Evolutionary conservation across 768 basidiomycete species (phyloP), one percentile per base, ranked within the genome.

Genomic region (Xerocomus potaroensis): DNA sequence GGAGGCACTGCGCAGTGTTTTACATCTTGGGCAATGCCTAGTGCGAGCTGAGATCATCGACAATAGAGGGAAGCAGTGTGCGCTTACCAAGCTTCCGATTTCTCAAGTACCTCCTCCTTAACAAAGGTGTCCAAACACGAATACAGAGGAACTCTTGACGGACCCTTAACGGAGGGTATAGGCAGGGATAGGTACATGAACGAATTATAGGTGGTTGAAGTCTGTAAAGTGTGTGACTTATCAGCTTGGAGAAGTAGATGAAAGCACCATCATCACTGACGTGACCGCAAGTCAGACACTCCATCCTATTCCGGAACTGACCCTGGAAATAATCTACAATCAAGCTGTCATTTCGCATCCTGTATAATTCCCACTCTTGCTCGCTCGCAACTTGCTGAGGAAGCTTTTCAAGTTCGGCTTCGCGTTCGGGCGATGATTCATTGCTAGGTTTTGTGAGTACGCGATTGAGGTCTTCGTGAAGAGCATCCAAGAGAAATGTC

Each of bases 271-370:
- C 16, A 46, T 35, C 16, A 66, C 70, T 50, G 51, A 93, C 94
- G 67, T 90, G 89, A 51, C 82, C 75, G 63, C 95, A 99, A 4
- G 87, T 95, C 62, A 92, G 61, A 65, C 95, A 99, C 58, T 89
- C 79, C 68, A 99, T 66, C 44, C 83, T 76, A 69, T 87, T 97
- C 53, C 91, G 75, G 66, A 96, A 97, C 66, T 98, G 96, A 10
- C 95, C 95, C 69, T 98, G 95, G 73, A 99, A 97, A 61, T 86
- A 89, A 67, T 97, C 94, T 23, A 98, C 96, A 43, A 99, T 85
- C 44, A 98, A 69, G 58, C 88, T 91, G 63, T 99, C 91, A 61
- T 97, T 92, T 46, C 90, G 78, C 71, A 81, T 80, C 63, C 81
- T 81, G 75, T 96, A 98, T 31, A 85, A 78, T 51, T 80, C 74